These are phyloP conservation scores for Zygosaccharomyces pseudobailii DNA, from an alignment of 1,139 yeast genomes.

Conservation along the genomic window DNA sequence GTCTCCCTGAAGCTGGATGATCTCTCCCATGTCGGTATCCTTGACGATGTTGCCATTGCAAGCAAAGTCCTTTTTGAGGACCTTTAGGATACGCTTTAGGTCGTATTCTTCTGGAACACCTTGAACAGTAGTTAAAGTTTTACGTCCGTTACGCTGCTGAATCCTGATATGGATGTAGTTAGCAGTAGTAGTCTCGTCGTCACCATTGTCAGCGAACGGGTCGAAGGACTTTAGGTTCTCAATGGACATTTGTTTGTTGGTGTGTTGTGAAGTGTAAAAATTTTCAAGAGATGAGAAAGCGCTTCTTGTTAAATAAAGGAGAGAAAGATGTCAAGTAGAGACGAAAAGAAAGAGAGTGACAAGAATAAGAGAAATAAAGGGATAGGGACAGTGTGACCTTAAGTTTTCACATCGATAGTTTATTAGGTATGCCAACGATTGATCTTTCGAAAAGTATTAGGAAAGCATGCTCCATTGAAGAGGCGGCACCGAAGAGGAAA, in stretches of 20 bases:
- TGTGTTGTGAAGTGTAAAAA: conserved; percentile 2
- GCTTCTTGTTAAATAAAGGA: not conserved
- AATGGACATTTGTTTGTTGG: conserved; percentile 51
- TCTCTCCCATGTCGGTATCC: conserved; percentile 94
- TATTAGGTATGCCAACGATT: conserved; percentile 24
- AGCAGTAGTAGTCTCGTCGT: conserved; percentile 94
- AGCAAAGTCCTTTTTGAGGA: conserved; percentile 95
- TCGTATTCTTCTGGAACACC: conserved; percentile 96
- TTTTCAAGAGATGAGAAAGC: conserved; percentile 1
- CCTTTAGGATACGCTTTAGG: conserved; percentile 87
- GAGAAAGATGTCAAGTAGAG: not conserved
- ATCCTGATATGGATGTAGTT: conserved; percentile 97
- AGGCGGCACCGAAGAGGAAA: conserved; percentile 90
- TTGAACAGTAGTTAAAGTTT: conserved; percentile 96
- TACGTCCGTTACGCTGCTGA: conserved; percentile 99
- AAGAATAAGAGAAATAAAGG: not conserved
- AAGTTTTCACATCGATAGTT: no score
- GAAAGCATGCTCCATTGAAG: conserved; percentile 84
- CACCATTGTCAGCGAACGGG: conserved; percentile 99
- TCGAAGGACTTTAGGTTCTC: conserved; percentile 97
- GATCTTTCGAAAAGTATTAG: conserved; percentile 66
- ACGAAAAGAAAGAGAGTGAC: conserved; percentile 1
- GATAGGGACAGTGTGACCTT: not conserved
- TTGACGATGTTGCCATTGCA: conserved; percentile 98
- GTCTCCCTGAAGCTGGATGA: conserved; percentile 97